Evolutionary conservation across 495 filamentous ascomycete species (phyloP).

Genomic region (Trichocladium antarcticum): DNA sequence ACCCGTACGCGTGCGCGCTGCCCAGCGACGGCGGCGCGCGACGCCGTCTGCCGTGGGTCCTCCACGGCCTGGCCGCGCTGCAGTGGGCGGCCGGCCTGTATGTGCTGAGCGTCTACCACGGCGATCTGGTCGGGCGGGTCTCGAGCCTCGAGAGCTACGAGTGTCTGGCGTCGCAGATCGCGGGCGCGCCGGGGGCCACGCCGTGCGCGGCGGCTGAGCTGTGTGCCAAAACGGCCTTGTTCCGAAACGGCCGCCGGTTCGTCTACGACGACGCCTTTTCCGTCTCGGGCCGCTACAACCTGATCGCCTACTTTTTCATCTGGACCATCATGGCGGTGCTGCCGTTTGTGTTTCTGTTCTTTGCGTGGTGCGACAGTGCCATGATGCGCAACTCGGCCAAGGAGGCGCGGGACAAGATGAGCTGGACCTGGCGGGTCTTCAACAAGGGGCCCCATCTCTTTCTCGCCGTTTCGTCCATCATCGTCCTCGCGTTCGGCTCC

Average conservation of each 20-base stretch:
- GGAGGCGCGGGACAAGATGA: neutral
- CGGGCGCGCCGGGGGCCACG: neutral
- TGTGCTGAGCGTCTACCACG: neutral
- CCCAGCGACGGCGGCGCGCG: neutral
- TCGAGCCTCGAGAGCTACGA: neutral
- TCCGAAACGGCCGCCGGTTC: neutral
- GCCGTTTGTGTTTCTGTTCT: neutral
- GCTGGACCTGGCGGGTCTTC: neutral
- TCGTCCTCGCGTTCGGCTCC: neutral
- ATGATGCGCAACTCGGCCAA: too few species aligned
- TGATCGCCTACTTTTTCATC: too few species aligned
- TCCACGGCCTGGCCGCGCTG: neutral
- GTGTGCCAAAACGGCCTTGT: neutral
- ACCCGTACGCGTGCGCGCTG: neutral
- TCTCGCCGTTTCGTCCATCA: neutral
- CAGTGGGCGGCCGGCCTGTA: neutral
- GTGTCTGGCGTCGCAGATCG: neutral
- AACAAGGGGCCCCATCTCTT: neutral
- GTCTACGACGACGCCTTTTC: too few species aligned
- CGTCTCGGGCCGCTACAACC: too few species aligned
- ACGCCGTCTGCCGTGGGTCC: neutral
- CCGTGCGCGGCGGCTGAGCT: neutral
- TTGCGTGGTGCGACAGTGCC: neutral
- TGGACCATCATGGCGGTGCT: neutral
- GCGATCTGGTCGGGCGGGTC: neutral